Evolutionary conservation across 2,329 filamentous ascomycete species (phyloP).

Genomic region (Epichloe sylvatica): DNA sequence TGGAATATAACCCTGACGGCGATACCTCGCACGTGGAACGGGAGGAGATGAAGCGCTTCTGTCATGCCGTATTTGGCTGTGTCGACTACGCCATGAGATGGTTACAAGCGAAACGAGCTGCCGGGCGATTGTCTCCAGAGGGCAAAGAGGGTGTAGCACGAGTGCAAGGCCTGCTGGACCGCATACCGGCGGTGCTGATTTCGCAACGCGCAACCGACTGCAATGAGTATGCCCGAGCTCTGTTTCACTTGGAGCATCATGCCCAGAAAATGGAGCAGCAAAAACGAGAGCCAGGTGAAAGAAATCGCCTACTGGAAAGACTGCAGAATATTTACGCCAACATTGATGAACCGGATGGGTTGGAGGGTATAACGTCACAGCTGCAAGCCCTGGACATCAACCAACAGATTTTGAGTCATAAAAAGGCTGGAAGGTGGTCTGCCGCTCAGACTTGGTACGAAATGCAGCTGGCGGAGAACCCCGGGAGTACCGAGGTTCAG

Average conservation of each 20-base stretch:
- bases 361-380: constrained; percentile 86
- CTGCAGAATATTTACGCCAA: constrained; percentile 91
- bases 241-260: constrained; percentile 92
- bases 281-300: constrained; percentile 34
- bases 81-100: constrained; percentile 87
- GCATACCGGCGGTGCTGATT: constrained; percentile 60
- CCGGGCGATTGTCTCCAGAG: constrained; percentile 15
- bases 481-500: constrained; percentile 63
- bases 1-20: constrained; percentile 45
- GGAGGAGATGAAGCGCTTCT: constrained; percentile 71
- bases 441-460: constrained; percentile 98
- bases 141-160: constrained; percentile 36
- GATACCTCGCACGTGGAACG: constrained; percentile 44
- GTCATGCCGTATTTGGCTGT: constrained; percentile 79
- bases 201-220: constrained; percentile 84
- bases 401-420: constrained; percentile 83
- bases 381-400: constrained; percentile 79
- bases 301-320: constrained; percentile 56
- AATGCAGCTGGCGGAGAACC: constrained; percentile 67
- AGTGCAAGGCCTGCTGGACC: constrained; percentile 37
- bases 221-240: constrained; percentile 76
- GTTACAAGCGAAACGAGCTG: constrained; percentile 56
- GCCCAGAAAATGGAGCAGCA: constrained; percentile 40
- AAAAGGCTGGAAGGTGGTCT: constrained; percentile 85
- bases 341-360: constrained; percentile 93